Base-by-base conservation (phyloP, 768 basidiomycete species). In the Coprinopsis marcescibilis region DNA sequence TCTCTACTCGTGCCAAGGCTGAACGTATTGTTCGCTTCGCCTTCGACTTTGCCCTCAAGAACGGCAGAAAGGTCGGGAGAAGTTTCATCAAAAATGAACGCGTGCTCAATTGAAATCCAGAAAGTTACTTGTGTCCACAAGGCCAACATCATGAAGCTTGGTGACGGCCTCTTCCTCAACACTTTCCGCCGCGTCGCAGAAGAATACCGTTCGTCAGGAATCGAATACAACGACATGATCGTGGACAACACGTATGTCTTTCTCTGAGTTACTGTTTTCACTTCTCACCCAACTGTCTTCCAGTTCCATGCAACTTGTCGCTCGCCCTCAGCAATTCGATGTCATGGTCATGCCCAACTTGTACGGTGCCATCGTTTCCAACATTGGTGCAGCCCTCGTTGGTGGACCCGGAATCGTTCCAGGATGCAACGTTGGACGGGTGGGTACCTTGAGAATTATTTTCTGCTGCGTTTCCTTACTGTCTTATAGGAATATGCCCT, bases 51-150 rank as follows among this genome's bases (percentile, higher is more conserved):
- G 96, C 96, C 35, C 71, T 96, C 53, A 98, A 96, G 78, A 99
- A 99, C 72, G 83, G 87, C 67, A 83, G 96, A 68, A 98, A 98
- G 83, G 93, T 85, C 46, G 43, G 12, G 70, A 27, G 2, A 34
- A 24, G 34, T 26, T 32, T 11, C 20, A 25, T 21, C 27, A 47
- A 37, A 10, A n/a, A 15, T 5, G 26, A 29, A 24, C 27, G 2
- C 29, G 25, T 26, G 50, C 59, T 23, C 53, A 26, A 37, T 7
- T 46, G 21, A 30, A 44, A 51, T 38, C 2, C 56, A 95, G 92
- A 98, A 95, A 87, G 95, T 99, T 56, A 99, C 96, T 33, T 97
- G 94, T 61, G 93, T 99, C 36, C 96, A 99, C 82, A 99, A 99
- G 71, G 96, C 96, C 59, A 98, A 98, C 76, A 99, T 99, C 76